Conservation (phyloP, 2,329 filamentous ascomycete species). For the Xylariaceae sp. region DNA sequence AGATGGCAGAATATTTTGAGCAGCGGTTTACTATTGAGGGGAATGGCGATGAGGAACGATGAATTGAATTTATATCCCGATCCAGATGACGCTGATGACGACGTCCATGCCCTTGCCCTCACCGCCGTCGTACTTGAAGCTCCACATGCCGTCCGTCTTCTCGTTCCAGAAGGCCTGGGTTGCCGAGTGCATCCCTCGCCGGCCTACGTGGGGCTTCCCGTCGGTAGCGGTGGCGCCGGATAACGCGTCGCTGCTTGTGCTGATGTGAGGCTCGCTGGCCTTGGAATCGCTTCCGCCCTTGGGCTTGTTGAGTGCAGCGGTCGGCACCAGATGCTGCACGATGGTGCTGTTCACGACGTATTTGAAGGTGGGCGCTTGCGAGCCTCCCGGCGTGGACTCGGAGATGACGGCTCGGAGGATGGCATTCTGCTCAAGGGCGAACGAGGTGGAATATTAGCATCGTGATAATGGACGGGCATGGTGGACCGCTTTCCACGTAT, state of each 20-base stretch:
- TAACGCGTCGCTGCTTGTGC: slow-evolving; percentile 48
- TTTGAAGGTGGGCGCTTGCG: slow-evolving; percentile 68
- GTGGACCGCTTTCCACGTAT: not conserved
- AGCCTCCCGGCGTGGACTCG: slow-evolving; percentile 59
- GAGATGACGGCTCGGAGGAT: slow-evolving; percentile 75
- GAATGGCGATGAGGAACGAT: not conserved
- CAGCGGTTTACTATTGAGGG: not conserved
- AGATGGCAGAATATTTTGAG: not conserved
- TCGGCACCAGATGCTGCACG: slow-evolving; percentile 82
- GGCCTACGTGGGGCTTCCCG: slow-evolving; percentile 69
- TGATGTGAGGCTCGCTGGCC: slow-evolving; percentile 49
- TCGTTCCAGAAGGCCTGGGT: slow-evolving; percentile 87
- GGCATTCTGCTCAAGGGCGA: slow-evolving; percentile 52
- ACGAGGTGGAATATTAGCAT: slow-evolving; percentile 17
- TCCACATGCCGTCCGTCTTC: slow-evolving; percentile 87
- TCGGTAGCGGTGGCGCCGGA: slow-evolving; percentile 46
- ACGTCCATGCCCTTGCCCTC: slow-evolving; percentile 65
- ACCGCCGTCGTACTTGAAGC: slow-evolving; percentile 72
- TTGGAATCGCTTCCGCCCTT: slow-evolving; percentile 46
- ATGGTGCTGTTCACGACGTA: slow-evolving; percentile 98
- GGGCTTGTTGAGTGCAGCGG: slow-evolving; percentile 59
- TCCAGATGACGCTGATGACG: slow-evolving; percentile 73
- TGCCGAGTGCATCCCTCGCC: slow-evolving; percentile 85
- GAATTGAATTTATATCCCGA: slow-evolving; percentile 52
- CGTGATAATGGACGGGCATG: not conserved